Base-by-base conservation (phyloP, 1,284 basidiomycete genomes). In the Ustanciosporium gigantosporum region DNA sequence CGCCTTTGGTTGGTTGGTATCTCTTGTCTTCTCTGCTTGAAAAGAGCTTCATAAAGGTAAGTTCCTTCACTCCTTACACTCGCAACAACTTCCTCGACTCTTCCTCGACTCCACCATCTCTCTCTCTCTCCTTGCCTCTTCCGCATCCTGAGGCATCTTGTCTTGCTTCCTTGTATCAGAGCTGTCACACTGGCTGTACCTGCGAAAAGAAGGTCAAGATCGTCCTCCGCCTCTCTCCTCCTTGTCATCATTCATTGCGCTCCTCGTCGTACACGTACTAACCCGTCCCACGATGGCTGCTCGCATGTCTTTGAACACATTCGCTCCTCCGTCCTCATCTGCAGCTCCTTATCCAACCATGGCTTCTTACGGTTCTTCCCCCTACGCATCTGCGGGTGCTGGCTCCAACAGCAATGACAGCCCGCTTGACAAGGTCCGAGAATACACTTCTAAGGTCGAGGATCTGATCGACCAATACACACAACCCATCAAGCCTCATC, bases 401-500 rank as follows among this genome's bases (percentile, higher is more conserved):
- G 38, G 46, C 43, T 50, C 55, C 38, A 39, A 46, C n/a, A 35
- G 31, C 31, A n/a, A n/a, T n/a, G 68, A 73, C 17, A 55, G 60
- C 25, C 85, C 90, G 1, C 70, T 94, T 58, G 89, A 90, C 78
- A 89, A 90, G 81, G 80, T 95, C 58, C 86, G 89, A 68, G 83
- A 84, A 11, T 82, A 87, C 70, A 87, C 87, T 72, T 70, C 68
- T 40, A 77, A 87, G 79, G 84, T 91, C 52, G 95, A 99, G 81
- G 95, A 99, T 80, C 82, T 87, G 65, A 85, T 96, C 76, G 95
- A 97, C 79, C 87, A 88, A 64, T 88, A 90, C 81, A 87, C 91
- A 6, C 91, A 96, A 77, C 94, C 95, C 23, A 83, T 97, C 80
- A 88, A 89, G 79, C 95, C 95, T 41, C 88, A 94, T 79, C 84